phyloP scores from a whole-genome alignment of 1,139 yeast species.

The Lodderomyces parapsilosis region DNA sequence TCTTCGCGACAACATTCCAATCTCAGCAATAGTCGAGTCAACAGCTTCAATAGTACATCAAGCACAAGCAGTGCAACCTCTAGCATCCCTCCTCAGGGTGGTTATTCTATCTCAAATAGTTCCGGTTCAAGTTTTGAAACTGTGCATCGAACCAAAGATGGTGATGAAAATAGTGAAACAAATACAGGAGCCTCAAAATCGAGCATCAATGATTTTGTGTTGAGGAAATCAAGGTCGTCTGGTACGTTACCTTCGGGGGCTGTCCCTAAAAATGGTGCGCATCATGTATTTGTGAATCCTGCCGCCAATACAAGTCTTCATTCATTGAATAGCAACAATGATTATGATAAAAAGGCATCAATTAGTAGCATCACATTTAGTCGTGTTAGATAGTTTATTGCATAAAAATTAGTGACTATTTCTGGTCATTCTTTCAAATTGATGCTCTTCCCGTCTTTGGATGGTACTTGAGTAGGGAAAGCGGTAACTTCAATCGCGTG shows the following conservation, averaged over 20 bases:
- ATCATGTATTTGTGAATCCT: slow-evolving; percentile 3
- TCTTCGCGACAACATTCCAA: slow-evolving; percentile 2
- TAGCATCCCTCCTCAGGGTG: not conserved
- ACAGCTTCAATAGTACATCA: slow-evolving; percentile 9
- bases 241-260: slow-evolving; percentile 12
- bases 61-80: slow-evolving; percentile 8
- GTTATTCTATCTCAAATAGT: slow-evolving; percentile 2
- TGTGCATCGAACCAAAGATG: not conserved
- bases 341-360: slow-evolving; percentile 11
- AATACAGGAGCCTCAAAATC: slow-evolving; percentile 1
- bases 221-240: slow-evolving; percentile 14
- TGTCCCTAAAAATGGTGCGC: not conserved
- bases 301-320: slow-evolving; percentile 7
- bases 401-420: too few relatives aligned
- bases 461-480: too few relatives aligned
- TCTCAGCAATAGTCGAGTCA: slow-evolving; percentile 7
- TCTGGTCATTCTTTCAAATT: too few relatives aligned
- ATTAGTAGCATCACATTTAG: slow-evolving; percentile 29
- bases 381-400: slow-evolving; percentile 24
- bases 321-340: slow-evolving; percentile 10
- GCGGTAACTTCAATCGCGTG: too few relatives aligned
- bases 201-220: slow-evolving; percentile 2
- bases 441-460: too few relatives aligned
- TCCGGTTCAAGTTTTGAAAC: not conserved
- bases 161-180: not conserved